Evolutionary conservation across 108 stramenopile genomes (phyloP), one percentile per base, ranked within the genome.

Genomic region (Nitzschia inconspicua): DNA sequence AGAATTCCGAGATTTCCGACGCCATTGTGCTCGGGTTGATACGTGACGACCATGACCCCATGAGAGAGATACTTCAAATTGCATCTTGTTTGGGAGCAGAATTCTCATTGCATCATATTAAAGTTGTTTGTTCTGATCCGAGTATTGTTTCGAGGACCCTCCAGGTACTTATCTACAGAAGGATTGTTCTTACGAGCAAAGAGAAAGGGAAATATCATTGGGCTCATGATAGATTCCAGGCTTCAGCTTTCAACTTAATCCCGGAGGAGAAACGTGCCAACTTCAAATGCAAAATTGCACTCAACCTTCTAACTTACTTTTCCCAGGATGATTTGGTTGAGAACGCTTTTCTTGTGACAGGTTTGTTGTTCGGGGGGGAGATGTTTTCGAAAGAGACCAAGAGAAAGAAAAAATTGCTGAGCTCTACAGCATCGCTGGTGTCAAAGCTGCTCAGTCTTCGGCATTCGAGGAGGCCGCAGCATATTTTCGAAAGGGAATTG

Each of bases 1-100:
- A n/a, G n/a, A n/a, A n/a, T n/a, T n/a, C n/a, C n/a, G n/a, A n/a
- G n/a, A n/a, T n/a, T n/a, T n/a, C n/a, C n/a, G n/a, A n/a, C n/a
- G n/a, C n/a, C n/a, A n/a, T n/a, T n/a, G n/a, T n/a, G n/a, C n/a
- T n/a, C n/a, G n/a, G n/a, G n/a, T n/a, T n/a, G n/a, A n/a, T n/a
- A n/a, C n/a, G n/a, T n/a, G n/a, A n/a, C n/a, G n/a, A n/a, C n/a
- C n/a, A n/a, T n/a, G n/a, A n/a, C n/a, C n/a, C n/a, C 34, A 16
- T 43, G 2, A 20, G 46, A 9, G 52, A 44, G 54, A 58, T 57
- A 1, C 50, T 80, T 22, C 70, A 58, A 28, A 43, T 65, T 4
- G 72, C 68, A 19, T 66, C 79, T 23, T 80, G 79, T 30, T 29
- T 77, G 32, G 79, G 79, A 7, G 25, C 65, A 18, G 61, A 57